Percentiles rank a stretch among this genome's conserved stretches.
Conservation (phyloP, 176 grass and related monocot genomes). For the Triticum dicoccoides region DNA sequence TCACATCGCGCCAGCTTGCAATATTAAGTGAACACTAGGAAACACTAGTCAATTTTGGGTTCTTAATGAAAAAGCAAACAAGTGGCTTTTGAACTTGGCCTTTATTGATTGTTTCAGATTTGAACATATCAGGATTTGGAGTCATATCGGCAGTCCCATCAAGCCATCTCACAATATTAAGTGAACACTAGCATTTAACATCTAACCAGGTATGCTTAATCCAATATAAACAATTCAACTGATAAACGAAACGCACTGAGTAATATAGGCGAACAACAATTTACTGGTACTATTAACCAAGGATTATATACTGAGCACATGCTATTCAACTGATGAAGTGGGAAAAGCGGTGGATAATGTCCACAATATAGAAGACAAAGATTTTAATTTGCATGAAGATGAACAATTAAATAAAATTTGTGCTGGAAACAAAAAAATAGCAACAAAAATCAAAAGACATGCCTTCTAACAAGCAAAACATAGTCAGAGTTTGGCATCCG, state of each 20-base stretch:
- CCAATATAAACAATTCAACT: slow-evolving; percentile 1
- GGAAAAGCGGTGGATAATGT: neutral
- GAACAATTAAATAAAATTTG: slow-evolving; percentile 10
- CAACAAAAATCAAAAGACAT: slow-evolving; percentile 11
- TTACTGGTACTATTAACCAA: neutral
- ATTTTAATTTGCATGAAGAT: neutral
- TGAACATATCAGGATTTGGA: neutral
- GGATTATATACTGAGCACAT: neutral
- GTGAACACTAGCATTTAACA: neutral
- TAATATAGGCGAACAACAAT: neutral
- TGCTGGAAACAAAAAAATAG: neutral
- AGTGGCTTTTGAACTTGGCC: neutral
- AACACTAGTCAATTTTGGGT: neutral
- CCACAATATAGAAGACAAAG: neutral
- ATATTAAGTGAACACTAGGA: neutral
- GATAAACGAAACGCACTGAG: neutral
- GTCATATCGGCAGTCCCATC: neutral
- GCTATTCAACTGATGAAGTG: neutral
- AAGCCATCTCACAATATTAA: neutral
- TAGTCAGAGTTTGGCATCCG: slow-evolving; percentile 70
- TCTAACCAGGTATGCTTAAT: neutral
- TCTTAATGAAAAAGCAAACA: neutral
- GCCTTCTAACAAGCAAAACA: slow-evolving; percentile 58
- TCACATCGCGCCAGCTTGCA: neutral
- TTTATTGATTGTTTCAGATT: neutral